phyloP scores from a whole-genome alignment of 371 early-diverging fungal species.

The Fennellomyces sp. region DNA sequence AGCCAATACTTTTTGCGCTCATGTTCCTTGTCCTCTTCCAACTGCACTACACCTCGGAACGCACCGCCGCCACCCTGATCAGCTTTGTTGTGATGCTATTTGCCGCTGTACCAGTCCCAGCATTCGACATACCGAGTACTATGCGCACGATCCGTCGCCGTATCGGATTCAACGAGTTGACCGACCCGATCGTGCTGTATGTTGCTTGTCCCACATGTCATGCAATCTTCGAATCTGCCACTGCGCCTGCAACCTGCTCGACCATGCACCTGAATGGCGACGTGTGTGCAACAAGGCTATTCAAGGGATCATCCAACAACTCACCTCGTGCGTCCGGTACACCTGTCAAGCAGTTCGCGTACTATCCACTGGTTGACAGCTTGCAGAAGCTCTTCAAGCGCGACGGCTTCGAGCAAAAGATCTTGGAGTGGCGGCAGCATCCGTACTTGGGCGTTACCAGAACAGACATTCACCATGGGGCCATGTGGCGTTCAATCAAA shows the following conservation, averaged over 20 bases:
- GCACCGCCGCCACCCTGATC: too few species aligned
- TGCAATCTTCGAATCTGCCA: background rate
- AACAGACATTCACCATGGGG: slow-evolving; percentile 2
- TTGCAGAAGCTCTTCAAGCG: background rate
- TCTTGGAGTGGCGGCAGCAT: slow-evolving; percentile 1
- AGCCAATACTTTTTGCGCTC: too few species aligned
- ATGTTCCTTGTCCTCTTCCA: too few species aligned
- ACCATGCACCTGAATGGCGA: background rate
- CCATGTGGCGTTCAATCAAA: background rate
- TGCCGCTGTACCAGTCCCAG: too few species aligned
- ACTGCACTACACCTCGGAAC: too few species aligned
- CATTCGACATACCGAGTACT: too few species aligned
- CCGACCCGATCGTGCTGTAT: too few species aligned
- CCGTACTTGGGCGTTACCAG: background rate
- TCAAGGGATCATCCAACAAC: background rate
- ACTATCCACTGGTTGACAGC: background rate
- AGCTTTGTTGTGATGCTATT: too few species aligned
- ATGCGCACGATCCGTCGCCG: too few species aligned
- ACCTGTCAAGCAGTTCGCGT: background rate
- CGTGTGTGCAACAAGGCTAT: background rate
- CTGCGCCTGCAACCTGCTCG: background rate
- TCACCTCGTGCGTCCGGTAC: background rate
- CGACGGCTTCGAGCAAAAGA: background rate
- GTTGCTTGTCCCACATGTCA: background rate
- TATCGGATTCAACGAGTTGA: too few species aligned